Evolutionary conservation across 805 yeast genomes (phyloP), one percentile per base, ranked within the genome.

Genomic region (Wickerhamiella lipophila): DNA sequence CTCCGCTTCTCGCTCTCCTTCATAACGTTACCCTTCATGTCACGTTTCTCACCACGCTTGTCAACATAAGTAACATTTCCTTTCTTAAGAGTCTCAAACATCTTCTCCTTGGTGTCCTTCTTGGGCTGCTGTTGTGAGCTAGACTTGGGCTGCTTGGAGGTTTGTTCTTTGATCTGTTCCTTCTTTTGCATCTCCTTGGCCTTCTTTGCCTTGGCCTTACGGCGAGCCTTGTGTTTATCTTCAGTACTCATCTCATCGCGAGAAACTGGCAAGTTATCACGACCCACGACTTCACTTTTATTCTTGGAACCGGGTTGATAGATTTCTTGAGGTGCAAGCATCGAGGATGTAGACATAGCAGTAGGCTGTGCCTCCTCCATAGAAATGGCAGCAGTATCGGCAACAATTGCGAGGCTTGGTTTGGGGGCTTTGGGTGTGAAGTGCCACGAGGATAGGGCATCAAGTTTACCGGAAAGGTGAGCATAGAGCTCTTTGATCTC

Each of bases 321-420:
- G 7, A 92, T 72, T 66, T 89, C 98, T 68, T 89, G 98, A 35
- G 98, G 98, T 2, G 98, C 98, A 58, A 92, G 72, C 44, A 83
- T 76, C 12, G 80, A 69, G 19, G 80, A 84, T 29, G 75, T 68
- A 1, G 92, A 77, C 68, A 83, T 72, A 32, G 87, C 79, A 50
- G 85, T 71, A 45, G 98, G 98, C 67, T 87, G 96, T 1, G 96
- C 92, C 60, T 92, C 97, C 67, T 89, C 98, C 95, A 89, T 84
- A 1, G 81, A 61, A 45, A 92, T 81, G 1, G 95, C 75, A 4
- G 95, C 80, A 0, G 83, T 73, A 50, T 88, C 82, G 34, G 87
- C 85, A 62, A 82, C 85, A 60, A 92, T 79, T 50, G 83, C 87
- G 53, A 89, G 68, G 19, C 80, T 68, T 57, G 84, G 82, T 63